These are phyloP conservation scores for Cladophialophora yegresii DNA, from an alignment of 2,329 filamentous ascomycete genomes.

Conservation along the genomic window DNA sequence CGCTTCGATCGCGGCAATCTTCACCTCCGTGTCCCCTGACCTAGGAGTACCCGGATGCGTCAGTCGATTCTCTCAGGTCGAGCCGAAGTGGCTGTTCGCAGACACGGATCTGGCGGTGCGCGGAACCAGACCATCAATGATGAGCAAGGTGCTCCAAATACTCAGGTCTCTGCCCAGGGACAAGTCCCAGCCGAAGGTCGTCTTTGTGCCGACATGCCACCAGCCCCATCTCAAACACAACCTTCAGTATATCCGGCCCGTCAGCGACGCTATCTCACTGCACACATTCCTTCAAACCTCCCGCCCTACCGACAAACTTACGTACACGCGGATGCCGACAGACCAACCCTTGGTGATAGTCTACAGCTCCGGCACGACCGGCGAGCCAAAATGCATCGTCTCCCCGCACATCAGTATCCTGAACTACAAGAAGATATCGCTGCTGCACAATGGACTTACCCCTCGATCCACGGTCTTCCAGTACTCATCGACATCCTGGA, in stretches of 20 bases:
- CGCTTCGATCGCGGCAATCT: conserved; percentile 49
- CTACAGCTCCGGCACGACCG: conserved; percentile 50
- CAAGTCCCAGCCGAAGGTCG: conserved; percentile 18
- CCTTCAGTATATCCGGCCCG: conserved; percentile 19
- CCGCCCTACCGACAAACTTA: conserved; percentile 39
- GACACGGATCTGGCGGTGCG: conserved; percentile 69
- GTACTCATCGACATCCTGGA: conserved; percentile 52
- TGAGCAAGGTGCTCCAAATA: conserved; percentile 70
- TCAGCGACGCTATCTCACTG: conserved; percentile 32
- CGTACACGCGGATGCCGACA: conserved; percentile 46
- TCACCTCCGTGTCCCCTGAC: conserved; percentile 50
- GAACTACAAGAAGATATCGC: conserved; percentile 47
- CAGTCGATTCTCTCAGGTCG: conserved; percentile 46
- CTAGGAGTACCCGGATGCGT: conserved; percentile 45
- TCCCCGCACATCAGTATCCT: conserved; percentile 49
- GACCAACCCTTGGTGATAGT: conserved; percentile 49
- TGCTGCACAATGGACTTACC: conserved; percentile 49
- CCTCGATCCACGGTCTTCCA: conserved; percentile 48
- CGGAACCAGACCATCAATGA: conserved; percentile 72
- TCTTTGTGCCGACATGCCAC: conserved; percentile 30
- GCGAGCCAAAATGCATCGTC: conserved; percentile 51
- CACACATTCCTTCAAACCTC: conserved; percentile 41
- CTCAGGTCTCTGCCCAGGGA: conserved; percentile 58
- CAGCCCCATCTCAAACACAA: conserved; percentile 22
- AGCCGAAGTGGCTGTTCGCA: conserved; percentile 46